Base-by-base conservation (phyloP, 768 basidiomycete species). In the Mrakia gelida region DNA sequence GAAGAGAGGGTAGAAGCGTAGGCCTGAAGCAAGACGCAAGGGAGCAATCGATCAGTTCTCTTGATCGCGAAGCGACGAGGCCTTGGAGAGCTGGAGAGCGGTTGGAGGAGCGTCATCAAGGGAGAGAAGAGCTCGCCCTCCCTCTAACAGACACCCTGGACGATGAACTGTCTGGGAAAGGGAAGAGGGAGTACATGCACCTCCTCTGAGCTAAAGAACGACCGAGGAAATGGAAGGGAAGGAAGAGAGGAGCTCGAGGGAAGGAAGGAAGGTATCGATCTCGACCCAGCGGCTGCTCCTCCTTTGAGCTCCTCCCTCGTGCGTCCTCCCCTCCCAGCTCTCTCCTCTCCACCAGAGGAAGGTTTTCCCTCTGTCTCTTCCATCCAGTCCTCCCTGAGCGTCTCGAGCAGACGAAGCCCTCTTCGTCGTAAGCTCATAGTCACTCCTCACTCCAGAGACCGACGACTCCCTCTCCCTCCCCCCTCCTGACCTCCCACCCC, bases 1-100 rank as follows among this genome's bases (percentile, higher is more conserved):
- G 45, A 52, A 15, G 73, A 62, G 8, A 79, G 43, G 16, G 74
- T 75, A 43, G 68, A 71, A 6, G 78, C 78, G n/a, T 79, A 79
- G 16, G 75, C 71, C 78, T 79, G 45, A 3, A 26, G 16, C 30
- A 43, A 28, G 32, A 56, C 11, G 26, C 45, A 32, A 34, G 28
- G n/a, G 67, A 13, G 16, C 1, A 45, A 32, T 49, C 49, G 45
- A 54, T 32, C 28, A 72, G 43, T 34, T 30, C n/a, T 23, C 32
- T 28, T 26, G 62, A 32, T 30, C 45, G 23, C 23, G 56, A 23
- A 34, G 30, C 21, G 59, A 23, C 34, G 32, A 52, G 38, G 65
- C 38, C 45, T 45, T 45, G 45, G 38, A 6, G 11, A 45, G 16
- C 3, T 41, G 1, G 38, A 26, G n/a, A 65, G 5, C 5, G 61